phyloP scores from a whole-genome alignment of 2,329 filamentous ascomycete genomes.

The Aspergillus sp. region DNA sequence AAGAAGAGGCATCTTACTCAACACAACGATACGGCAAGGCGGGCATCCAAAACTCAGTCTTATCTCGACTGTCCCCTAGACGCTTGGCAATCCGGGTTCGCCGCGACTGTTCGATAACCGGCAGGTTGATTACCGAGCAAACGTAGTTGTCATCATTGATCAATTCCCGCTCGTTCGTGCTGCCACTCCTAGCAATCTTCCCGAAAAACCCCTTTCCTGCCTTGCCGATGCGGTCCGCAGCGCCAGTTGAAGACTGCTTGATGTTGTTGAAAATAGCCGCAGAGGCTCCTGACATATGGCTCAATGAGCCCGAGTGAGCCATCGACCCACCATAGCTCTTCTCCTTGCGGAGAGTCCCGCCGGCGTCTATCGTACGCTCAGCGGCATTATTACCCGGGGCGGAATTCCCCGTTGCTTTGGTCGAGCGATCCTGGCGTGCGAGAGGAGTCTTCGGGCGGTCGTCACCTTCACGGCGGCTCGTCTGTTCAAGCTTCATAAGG shows the following conservation, averaged over 20 bases:
- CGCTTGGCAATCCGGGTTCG: slow-evolving; percentile 83
- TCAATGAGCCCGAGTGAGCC: slow-evolving; percentile 37
- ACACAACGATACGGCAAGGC: slow-evolving; percentile 91
- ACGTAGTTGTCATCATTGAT: slow-evolving; percentile 77
- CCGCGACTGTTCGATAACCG: slow-evolving; percentile 81
- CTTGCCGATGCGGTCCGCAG: slow-evolving; percentile 60
- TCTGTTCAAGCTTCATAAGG: slow-evolving; percentile 30
- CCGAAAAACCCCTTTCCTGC: slow-evolving; percentile 76
- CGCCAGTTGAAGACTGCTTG: slow-evolving; percentile 61
- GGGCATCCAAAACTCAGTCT: slow-evolving; percentile 99
- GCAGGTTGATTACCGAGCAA: slow-evolving; percentile 74
- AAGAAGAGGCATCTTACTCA: slow-evolving; percentile 46
- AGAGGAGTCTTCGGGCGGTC: slow-evolving; percentile 54
- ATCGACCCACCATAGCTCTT: slow-evolving; percentile 25
- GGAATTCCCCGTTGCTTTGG: slow-evolving; percentile 58
- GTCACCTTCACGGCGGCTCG: slow-evolving; percentile 24
- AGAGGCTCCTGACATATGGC: slow-evolving; percentile 46
- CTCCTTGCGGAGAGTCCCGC: slow-evolving; percentile 20
- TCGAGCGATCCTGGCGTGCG: slow-evolving; percentile 56
- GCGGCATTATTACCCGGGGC: slow-evolving; percentile 61
- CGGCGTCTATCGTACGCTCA: slow-evolving; percentile 46
- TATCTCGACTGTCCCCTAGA: slow-evolving; percentile 78
- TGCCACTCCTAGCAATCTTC: slow-evolving; percentile 61
- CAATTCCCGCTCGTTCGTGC: slow-evolving; percentile 57
- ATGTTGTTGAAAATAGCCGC: slow-evolving; percentile 62